Evolutionary conservation across 2,329 filamentous ascomycete species (phyloP).

Genomic region (Ceratocystis cacaofunesta): DNA sequence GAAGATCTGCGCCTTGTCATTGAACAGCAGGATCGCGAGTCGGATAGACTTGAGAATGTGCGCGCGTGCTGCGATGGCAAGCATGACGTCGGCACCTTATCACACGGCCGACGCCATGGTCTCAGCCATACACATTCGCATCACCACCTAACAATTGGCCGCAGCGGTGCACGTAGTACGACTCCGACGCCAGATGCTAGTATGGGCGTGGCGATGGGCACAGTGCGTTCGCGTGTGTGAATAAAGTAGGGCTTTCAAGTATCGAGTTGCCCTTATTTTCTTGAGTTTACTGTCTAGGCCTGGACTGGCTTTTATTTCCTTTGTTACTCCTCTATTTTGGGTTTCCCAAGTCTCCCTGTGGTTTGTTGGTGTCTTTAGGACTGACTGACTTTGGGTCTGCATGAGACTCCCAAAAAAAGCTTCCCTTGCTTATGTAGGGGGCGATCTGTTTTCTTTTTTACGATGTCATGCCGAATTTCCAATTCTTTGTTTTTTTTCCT

Average conservation of each 20-base stretch:
- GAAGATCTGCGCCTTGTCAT: constrained; percentile 72
- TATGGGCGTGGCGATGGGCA: background rate
- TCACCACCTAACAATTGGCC: constrained; percentile 5
- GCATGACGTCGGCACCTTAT: constrained; percentile 53
- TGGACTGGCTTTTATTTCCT: background rate
- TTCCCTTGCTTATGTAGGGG: no score
- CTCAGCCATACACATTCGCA: constrained; percentile 5
- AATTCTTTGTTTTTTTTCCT: background rate
- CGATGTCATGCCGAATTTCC: constrained; percentile 4
- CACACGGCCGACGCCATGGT: constrained; percentile 2
- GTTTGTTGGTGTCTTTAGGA: no score
- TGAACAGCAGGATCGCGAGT: constrained; percentile 60
- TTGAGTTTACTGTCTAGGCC: background rate
- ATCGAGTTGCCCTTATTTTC: background rate
- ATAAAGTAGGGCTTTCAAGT: no score
- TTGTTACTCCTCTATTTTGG: background rate
- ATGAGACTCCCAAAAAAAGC: no score
- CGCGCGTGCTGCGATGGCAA: constrained; percentile 96
- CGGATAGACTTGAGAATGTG: constrained; percentile 81
- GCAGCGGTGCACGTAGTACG: background rate
- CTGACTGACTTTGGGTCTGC: no score
- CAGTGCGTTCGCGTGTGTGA: constrained; percentile 5
- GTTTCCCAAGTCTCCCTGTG: background rate
- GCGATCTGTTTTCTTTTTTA: background rate
- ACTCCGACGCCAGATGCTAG: background rate